phyloP scores from a whole-genome alignment of 1,284 basidiomycete genomes.

The Fomitopsis schrenkii region DNA sequence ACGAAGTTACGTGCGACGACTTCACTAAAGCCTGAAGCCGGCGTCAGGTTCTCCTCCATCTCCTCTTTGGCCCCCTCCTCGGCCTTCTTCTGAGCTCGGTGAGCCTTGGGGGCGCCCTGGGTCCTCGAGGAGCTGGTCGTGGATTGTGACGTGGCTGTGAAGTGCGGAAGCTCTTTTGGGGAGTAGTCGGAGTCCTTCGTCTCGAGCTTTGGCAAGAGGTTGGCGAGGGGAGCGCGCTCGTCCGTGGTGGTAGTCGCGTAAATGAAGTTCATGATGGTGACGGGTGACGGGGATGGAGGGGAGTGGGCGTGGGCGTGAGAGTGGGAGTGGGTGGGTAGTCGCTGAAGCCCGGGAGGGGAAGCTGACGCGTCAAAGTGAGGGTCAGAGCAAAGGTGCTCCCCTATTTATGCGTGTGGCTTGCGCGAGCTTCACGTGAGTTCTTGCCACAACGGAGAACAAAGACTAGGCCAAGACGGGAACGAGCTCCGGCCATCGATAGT shows the following conservation, averaged over 20 bases:
- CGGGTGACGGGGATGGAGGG: background rate
- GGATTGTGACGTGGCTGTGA: too few relatives aligned
- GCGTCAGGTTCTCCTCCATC: background rate
- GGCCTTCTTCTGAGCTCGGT: background rate
- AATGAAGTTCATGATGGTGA: background rate
- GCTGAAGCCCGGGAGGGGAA: background rate
- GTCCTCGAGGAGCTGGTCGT: too few relatives aligned
- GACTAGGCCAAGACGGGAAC: background rate
- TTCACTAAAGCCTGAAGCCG: background rate
- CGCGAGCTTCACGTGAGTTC: background rate
- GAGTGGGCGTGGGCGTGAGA: background rate
- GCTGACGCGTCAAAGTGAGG: background rate
- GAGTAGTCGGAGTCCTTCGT: background rate
- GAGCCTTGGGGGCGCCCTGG: too few relatives aligned
- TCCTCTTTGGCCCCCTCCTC: background rate
- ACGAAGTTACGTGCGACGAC: background rate
- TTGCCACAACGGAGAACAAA: background rate
- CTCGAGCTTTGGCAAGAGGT: conserved; percentile 34
- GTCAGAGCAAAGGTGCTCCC: background rate
- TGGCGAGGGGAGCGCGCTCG: conserved; percentile 50
- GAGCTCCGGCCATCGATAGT: background rate
- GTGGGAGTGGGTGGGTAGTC: background rate
- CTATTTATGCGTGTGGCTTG: background rate
- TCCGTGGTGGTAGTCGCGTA: conserved; percentile 28
- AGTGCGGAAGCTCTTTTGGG: too few relatives aligned